Evolutionary conservation across 1,284 basidiomycete genomes (phyloP).

Genomic region (Trichosporon coremiiforme): DNA sequence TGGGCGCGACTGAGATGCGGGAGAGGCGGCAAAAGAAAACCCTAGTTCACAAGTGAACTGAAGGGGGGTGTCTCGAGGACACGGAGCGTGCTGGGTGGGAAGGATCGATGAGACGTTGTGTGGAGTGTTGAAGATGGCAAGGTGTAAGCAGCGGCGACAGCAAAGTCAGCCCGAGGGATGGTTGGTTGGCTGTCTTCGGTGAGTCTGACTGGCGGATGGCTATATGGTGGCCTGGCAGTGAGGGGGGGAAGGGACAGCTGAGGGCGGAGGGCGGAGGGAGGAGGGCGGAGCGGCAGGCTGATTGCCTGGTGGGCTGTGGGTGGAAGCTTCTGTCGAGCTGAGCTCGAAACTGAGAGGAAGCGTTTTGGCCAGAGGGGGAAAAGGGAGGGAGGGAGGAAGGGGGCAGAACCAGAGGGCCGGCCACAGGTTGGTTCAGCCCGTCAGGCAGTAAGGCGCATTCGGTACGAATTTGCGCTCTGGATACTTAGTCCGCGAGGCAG

Average conservation of each 20-base stretch:
- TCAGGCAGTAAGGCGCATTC: background rate
- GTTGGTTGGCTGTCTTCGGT: conserved; percentile 8
- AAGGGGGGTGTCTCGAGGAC: conserved; percentile 12
- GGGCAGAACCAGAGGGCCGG: no score
- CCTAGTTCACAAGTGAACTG: conserved; percentile 22
- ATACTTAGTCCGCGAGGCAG: no score
- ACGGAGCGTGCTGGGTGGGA: conserved; percentile 8
- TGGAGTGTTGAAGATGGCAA: conserved; percentile 25
- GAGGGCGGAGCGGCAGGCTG: no score
- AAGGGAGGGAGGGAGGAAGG: no score
- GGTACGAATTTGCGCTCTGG: background rate
- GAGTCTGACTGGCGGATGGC: background rate
- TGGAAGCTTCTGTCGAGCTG: background rate
- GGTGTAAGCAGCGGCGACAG: background rate
- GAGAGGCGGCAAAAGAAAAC: background rate
- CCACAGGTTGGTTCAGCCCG: no score
- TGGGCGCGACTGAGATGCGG: no score
- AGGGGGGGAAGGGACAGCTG: no score
- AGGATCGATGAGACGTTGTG: background rate
- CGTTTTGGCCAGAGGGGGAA: no score
- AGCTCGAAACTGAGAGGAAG: no score
- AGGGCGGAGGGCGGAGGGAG: background rate
- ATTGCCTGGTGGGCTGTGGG: background rate
- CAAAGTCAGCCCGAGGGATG: conserved; percentile 4
- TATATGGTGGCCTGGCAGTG: background rate